These are phyloP conservation scores for Coemansia sp. DNA, from an alignment of 192 early-diverging fungal genomes.

Conservation along the genomic window DNA sequence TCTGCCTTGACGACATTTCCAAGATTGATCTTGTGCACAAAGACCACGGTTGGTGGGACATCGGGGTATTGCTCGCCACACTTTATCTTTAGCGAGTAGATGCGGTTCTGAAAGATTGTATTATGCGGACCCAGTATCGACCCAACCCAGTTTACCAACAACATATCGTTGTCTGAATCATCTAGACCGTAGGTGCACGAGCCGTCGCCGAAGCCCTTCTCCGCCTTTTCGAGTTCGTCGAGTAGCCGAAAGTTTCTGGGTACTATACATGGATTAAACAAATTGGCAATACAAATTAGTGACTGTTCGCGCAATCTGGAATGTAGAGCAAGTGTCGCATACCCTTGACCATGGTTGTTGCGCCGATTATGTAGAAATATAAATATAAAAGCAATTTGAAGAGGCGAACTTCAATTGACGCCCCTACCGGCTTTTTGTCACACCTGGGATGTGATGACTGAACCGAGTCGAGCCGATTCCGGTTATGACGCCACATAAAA, in stretches of 20 bases:
- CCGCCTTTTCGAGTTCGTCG: conserved; percentile 96
- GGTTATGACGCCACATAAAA: not conserved
- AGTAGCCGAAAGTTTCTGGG: conserved; percentile 96
- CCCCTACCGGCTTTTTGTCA: not conserved
- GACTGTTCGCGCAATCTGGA: not conserved
- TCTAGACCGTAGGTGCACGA: conserved; percentile 91
- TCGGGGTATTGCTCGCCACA: conserved; percentile 90
- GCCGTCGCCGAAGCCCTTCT: conserved; percentile 94
- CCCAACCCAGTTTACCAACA: conserved; percentile 89
- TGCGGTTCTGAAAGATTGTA: conserved; percentile 92
- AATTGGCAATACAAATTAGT: not conserved
- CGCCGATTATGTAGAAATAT: not conserved
- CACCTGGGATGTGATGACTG: not conserved
- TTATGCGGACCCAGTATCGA: conserved; percentile 84
- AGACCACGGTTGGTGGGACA: conserved; percentile 72
- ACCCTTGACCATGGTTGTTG: not conserved
- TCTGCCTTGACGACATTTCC: conserved; percentile 27
- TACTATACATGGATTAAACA: conserved; percentile 56
- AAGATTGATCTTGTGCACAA: conserved; percentile 83
- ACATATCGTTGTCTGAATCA: conserved; percentile 71
- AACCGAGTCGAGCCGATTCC: not conserved
- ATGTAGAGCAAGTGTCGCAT: not conserved
- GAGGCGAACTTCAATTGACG: not conserved
- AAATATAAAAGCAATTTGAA: not conserved
- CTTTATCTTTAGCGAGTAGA: conserved; percentile 82